Evolutionary conservation across 2,329 filamentous ascomycete species (phyloP).

Genomic region (Phaeosphaeria sp.): DNA sequence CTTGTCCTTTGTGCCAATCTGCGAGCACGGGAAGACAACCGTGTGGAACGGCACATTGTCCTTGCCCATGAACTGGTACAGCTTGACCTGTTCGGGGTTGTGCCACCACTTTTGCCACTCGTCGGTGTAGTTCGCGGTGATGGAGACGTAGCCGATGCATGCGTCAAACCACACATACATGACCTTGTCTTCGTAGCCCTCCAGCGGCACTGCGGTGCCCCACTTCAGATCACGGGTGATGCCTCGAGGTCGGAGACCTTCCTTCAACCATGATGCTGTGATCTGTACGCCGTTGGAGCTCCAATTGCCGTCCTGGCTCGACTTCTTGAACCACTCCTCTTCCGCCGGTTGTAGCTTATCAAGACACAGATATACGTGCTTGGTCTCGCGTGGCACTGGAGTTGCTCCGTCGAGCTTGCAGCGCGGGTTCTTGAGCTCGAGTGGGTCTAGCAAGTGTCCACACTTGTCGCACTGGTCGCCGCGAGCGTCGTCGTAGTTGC

Average conservation of each 20-base stretch:
- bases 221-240: slow-evolving; percentile 94
- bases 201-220: slow-evolving; percentile 71
- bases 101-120: slow-evolving; percentile 97
- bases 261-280: slow-evolving; percentile 80
- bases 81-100: slow-evolving; percentile 82
- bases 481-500: slow-evolving; percentile 61
- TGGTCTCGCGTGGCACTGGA: slow-evolving; percentile 81
- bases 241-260: slow-evolving; percentile 83
- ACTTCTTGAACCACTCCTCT: slow-evolving; percentile 76
- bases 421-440: slow-evolving; percentile 65
- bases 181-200: slow-evolving; percentile 76
- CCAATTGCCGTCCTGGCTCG: slow-evolving; percentile 78
- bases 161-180: slow-evolving; percentile 95
- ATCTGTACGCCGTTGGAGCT: slow-evolving; percentile 77
- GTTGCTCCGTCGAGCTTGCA: slow-evolving; percentile 91
- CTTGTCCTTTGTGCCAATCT: slow-evolving; percentile 81
- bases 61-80: slow-evolving; percentile 95
- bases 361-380: slow-evolving; percentile 87
- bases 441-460: slow-evolving; percentile 54
- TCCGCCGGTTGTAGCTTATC: slow-evolving; percentile 82
- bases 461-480: slow-evolving; percentile 64
- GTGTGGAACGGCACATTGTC: slow-evolving; percentile 88
- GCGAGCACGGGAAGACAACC: slow-evolving; percentile 87
- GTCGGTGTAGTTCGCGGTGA: slow-evolving; percentile 86
- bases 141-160: slow-evolving; percentile 94